Evolutionary conservation across 202 grass and related monocot genomes (phyloP), one percentile per base, ranked within the genome.

Genomic region (Panicum hallii): DNA sequence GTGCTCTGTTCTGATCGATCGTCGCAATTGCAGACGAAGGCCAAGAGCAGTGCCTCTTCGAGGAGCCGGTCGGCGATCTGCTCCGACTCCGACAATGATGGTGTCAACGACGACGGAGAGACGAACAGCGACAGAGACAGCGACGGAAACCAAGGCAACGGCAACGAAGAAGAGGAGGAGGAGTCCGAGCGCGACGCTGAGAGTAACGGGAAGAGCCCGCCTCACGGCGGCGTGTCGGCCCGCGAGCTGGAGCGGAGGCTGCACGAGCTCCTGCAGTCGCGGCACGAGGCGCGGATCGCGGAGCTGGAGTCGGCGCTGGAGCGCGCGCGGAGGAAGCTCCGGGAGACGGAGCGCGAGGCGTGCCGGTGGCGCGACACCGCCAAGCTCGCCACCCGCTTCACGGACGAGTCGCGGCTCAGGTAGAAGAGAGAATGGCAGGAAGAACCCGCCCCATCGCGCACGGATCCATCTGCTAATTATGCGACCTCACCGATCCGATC

Each of bases 321-420:
- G 32, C 56, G 84, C 66, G 97, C 88, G 2, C 82, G 84, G 77
- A 72, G 42, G 71, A 94, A 86, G 86, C 91, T 99, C 6, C 36
- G 26, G 9, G 91, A 94, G 9, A 94, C 87, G 73, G 93, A 99
- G 75, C 86, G 82, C 47, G 97, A 96, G 87, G 86, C 95, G 63
- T 87, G 50, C 76, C 93, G 93, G 90, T 99, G 93, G 93, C 92
- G 84, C 82, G 92, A 99, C 97, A 92, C 97, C 2, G 88, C 97
- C 64, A 91, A 84, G 63, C 86, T 96, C 54, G 91, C 92, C 72
- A 78, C 91, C 4, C 86, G 88, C 48, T 90, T 91, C 79, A 87
- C 81, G 50, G 93, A 92, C 57, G 93, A 95, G 16, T 77, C 87
- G 4, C 71, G 77, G 10, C 61, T 87, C 53, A 85, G 92, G 75